Evolutionary conservation across 2,329 filamentous ascomycete genomes (phyloP), one percentile per base, ranked within the genome.

Genomic region (Fusarium sp.): DNA sequence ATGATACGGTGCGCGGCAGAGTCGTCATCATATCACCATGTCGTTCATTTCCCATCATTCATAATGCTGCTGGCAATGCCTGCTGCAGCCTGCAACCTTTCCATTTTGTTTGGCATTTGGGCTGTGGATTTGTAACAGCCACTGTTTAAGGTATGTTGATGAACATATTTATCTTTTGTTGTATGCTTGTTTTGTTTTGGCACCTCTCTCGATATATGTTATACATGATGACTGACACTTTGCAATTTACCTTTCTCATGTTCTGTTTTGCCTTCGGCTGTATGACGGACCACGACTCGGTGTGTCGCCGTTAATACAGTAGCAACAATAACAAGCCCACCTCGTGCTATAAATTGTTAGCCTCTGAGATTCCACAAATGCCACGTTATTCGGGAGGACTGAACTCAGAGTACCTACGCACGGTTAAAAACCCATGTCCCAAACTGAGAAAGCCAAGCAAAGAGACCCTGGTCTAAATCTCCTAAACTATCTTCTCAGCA

Each of bases 1-100:
- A 64, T 57, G 37, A 32, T 27, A 20, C 42, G 48, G 27, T 54
- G 52, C 32, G 52, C 24, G 41, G 53, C 47, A 59, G 57, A 59
- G 47, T 65, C 58, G 63, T 69, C 66, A 69, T 69, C 34, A n/a
- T 29, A 69, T 69, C 34, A n/a, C 40, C 25, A 42, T 65, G 45
- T 45, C 64, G 59, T 70, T 14, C 52, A 67, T 57, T 24, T 45
- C 29, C 61, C 45, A 42, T 52, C 66, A 58, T 52, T 49, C 34
- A 45, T 51, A n/a, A 37, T 37, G 18, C 3, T 37, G 34, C 34
- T 30, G 51, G 46, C 57, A 70, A 56, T 57, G 29, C 34, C 27
- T 51, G 45, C 37, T 53, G 58, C 59, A 65, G 57, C 41, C 63
- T 47, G 58, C 59, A 65, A 60, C 45, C 63, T 47, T 55, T 42